Percentiles rank a stretch among this genome's conserved stretches.
phyloP scores from a whole-genome alignment of 176 grass and related monocot genomes.

The Avena atlantica region DNA sequence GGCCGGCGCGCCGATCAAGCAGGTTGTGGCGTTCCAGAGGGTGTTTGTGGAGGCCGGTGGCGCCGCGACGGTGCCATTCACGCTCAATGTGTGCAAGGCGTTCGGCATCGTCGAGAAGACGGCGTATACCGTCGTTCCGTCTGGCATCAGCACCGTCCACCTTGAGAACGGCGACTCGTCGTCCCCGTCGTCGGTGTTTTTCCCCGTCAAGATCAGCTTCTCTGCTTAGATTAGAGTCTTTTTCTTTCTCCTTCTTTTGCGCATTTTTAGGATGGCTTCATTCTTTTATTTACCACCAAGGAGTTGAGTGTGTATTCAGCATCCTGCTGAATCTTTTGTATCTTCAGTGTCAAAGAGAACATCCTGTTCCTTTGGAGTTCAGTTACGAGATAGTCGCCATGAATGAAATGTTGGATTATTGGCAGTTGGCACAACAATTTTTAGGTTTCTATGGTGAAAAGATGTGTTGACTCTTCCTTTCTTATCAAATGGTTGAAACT shows the following conservation, averaged over 20 bases:
- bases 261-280: not conserved
- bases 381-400: no score
- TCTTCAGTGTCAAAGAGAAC: not conserved
- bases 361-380: no score
- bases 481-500: no score
- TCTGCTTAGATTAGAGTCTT: not conserved
- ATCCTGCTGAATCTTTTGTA: not conserved
- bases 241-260: not conserved
- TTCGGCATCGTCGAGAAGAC: constrained; percentile 55
- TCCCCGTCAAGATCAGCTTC: constrained; percentile 38
- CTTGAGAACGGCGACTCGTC: constrained; percentile 34
- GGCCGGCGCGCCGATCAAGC: constrained; percentile 47
- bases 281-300: not conserved
- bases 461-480: no score
- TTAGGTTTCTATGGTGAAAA: no score
- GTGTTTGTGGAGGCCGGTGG: constrained; percentile 38
- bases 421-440: no score
- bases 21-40: constrained; percentile 53
- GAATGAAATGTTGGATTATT: no score
- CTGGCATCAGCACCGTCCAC: constrained; percentile 42
- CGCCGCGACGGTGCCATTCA: constrained; percentile 9
- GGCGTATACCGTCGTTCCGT: constrained; percentile 54
- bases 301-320: not conserved
- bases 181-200: constrained; percentile 39
- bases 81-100: constrained; percentile 50